phyloP scores from a whole-genome alignment of 345 rosid species.

The Salix exigua region DNA sequence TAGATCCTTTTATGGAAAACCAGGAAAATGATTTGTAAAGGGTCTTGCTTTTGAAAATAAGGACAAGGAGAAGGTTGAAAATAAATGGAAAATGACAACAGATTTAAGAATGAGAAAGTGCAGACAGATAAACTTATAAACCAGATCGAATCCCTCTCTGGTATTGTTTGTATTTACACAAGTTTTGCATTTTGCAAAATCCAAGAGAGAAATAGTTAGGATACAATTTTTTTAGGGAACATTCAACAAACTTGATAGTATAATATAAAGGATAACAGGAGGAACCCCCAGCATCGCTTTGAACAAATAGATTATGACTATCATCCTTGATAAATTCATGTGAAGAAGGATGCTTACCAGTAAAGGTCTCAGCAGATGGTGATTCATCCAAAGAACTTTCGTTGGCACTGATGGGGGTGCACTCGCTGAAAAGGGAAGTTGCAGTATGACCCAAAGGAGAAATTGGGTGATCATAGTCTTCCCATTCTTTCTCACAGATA shows the following conservation, averaged over 20 bases:
- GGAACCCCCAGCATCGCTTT: background rate
- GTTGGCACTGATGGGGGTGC: conserved; percentile 51
- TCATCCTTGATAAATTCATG: conserved; percentile 6
- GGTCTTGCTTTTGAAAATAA: background rate
- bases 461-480: conserved; percentile 49
- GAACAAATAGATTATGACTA: background rate
- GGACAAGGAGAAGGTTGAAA: background rate
- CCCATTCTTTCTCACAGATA: conserved; percentile 54
- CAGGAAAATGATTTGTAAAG: background rate
- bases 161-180: background rate
- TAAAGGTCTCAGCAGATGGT: conserved; percentile 30
- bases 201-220: background rate
- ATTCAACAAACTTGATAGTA: background rate
- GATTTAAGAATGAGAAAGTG: background rate
- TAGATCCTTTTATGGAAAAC: background rate
- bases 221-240: background rate
- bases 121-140: background rate
- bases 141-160: background rate
- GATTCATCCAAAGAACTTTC: conserved; percentile 63
- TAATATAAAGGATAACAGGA: background rate
- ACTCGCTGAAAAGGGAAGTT: conserved; percentile 53
- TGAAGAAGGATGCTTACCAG: conserved; percentile 41
- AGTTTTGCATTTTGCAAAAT: background rate
- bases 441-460: conserved; percentile 61
- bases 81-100: background rate